Percentiles rank a stretch among this genome's conserved stretches.
Evolutionary conservation across 768 basidiomycete species (phyloP).

Genomic region (Suillus brevipes): DNA sequence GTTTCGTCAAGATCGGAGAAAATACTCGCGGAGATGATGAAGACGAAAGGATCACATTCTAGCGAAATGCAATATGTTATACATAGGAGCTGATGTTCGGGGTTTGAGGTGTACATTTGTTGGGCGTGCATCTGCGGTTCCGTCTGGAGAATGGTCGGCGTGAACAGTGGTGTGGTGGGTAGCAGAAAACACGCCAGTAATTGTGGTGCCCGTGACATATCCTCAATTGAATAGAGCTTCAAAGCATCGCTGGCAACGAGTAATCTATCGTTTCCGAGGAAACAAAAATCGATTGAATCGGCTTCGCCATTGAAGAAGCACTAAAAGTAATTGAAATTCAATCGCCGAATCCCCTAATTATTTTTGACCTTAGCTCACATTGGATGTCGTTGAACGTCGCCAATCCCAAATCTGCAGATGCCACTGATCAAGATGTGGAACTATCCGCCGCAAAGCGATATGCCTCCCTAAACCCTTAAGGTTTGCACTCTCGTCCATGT

Average conservation of each 20-base stretch:
- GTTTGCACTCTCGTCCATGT: neutral
- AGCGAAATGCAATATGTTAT: neutral
- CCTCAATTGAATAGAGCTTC: neutral
- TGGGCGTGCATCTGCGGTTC: neutral
- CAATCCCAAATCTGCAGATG: neutral
- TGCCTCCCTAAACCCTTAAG: neutral
- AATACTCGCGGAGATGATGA: neutral
- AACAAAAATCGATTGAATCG: neutral
- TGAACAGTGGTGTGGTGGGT: neutral
- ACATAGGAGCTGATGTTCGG: neutral
- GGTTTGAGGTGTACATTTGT: neutral
- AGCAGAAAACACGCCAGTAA: neutral
- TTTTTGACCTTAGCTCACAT: neutral
- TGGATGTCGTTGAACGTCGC: neutral
- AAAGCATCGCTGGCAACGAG: neutral
- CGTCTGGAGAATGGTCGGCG: neutral
- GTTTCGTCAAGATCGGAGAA: neutral
- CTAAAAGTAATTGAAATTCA: neutral
- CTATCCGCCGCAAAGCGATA: neutral
- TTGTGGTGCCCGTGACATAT: neutral
- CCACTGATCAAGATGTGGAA: neutral
- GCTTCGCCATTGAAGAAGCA: neutral
- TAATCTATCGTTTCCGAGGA: neutral
- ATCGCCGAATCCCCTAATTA: neutral
- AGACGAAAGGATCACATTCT: neutral